A percentile compares a stretch with the other conserved stretches of the same genome.
Evolutionary conservation across 2,329 filamentous ascomycete genomes (phyloP).

Genomic region (Exophiala alcalophila): DNA sequence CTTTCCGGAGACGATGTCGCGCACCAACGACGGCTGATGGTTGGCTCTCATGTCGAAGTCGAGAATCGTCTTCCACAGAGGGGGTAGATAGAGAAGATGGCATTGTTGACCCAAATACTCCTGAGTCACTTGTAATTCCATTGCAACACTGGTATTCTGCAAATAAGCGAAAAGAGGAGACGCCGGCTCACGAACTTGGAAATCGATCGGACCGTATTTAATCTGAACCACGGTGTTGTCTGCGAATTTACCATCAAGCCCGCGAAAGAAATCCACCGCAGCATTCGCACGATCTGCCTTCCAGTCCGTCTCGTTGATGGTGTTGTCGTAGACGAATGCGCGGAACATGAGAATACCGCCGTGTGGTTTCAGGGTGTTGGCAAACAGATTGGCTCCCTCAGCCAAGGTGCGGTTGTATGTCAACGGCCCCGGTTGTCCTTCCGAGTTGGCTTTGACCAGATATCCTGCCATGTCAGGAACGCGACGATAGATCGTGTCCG

Average conservation of each 20-base stretch:
- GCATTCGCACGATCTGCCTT: slow-evolving; percentile 67
- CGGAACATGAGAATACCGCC: slow-evolving; percentile 67
- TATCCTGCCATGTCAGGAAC: slow-evolving; percentile 69
- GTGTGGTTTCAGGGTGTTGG: slow-evolving; percentile 55
- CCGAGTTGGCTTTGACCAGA: slow-evolving; percentile 68
- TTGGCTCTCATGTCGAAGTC: slow-evolving; percentile 66
- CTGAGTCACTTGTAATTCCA: slow-evolving; percentile 66
- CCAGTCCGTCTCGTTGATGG: slow-evolving; percentile 59
- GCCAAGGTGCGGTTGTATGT: slow-evolving; percentile 69
- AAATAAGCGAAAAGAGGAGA: slow-evolving; percentile 62
- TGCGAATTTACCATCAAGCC: slow-evolving; percentile 63
- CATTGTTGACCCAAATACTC: slow-evolving; percentile 70
- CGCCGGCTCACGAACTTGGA: slow-evolving; percentile 66
- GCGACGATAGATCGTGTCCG: slow-evolving; percentile 56
- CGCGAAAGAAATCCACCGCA: slow-evolving; percentile 64
- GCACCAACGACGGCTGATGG: slow-evolving; percentile 53
- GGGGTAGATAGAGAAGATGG: slow-evolving; percentile 65
- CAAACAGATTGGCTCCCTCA: slow-evolving; percentile 67
- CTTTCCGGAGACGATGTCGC: slow-evolving; percentile 60
- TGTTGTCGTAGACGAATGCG: slow-evolving; percentile 66
- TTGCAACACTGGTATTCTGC: slow-evolving; percentile 49
- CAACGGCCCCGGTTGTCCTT: slow-evolving; percentile 67
- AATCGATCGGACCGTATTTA: slow-evolving; percentile 72
- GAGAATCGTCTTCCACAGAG: slow-evolving; percentile 66
- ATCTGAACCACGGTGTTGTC: slow-evolving; percentile 71